Evolutionary conservation across 106 monocot species (phyloP), one percentile per base, ranked within the genome.

Genomic region (Amphibolis antarctica): DNA sequence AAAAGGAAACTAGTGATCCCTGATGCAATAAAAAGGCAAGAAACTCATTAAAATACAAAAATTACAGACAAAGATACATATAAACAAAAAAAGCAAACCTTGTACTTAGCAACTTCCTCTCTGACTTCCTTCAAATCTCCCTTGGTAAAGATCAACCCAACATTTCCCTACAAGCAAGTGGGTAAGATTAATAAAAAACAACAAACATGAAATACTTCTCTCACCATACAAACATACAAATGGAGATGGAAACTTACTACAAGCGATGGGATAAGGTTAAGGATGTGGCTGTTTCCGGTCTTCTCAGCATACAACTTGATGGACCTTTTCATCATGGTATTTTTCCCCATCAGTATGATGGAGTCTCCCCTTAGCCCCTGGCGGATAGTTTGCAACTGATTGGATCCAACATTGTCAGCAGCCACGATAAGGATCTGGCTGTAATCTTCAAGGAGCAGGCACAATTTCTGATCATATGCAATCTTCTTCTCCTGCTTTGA

Each of bases 41-140:
- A n/a, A n/a, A n/a, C n/a, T n/a, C n/a, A n/a, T n/a, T n/a, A n/a
- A n/a, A n/a, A n/a, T n/a, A 15, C 5, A 56, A 3, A 12, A 26
- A 12, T 25, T 14, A 0, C 18, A 27, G 24, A 14, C 28, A 13
- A 22, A 21, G 12, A 15, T 15, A 4, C 12, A 28, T 6, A 27
- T 25, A 17, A 28, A 26, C 14, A 14, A 57, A 27, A 36, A 2
- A 36, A 21, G 19, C 66, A 31, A 44, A 81, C 86, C 85, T 85
- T 87, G 78, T 85, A 88, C n/a, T 88, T 88, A 5, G 80, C 77
- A 31, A 82, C 84, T 71, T 92, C 92, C 71, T 88, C 92, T 25
- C 88, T 88, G 4, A 92, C 82, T 70, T 92, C 92, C 76, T 92
- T 92, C 30, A 92, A 76, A 67, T 88, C 88, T n/a, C 92, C 92